These are phyloP conservation scores for Xylaria sp. DNA, from an alignment of 2,329 filamentous ascomycete genomes.

Conservation along the genomic window DNA sequence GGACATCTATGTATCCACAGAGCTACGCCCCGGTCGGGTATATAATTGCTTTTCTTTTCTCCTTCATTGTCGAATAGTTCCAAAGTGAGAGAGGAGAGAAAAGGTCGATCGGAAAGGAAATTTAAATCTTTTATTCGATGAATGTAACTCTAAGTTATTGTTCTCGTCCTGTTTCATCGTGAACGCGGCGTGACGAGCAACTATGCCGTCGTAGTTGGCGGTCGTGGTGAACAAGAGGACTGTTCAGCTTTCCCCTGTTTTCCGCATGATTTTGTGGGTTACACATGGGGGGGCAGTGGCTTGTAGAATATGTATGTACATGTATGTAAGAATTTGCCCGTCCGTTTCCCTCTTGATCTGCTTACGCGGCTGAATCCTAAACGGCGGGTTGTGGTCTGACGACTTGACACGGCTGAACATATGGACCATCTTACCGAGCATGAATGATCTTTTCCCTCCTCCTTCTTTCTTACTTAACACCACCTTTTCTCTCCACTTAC, in stretches of 20 bases:
- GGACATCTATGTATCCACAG: background rate
- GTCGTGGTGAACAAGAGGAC: slow-evolving; percentile 8
- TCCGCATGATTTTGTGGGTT: slow-evolving; percentile 20
- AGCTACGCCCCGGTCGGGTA: background rate
- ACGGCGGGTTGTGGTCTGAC: background rate
- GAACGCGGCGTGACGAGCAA: background rate
- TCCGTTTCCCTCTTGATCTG: background rate
- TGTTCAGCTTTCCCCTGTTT: slow-evolving; percentile 22
- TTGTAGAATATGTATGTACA: slow-evolving; percentile 4
- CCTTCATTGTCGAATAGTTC: background rate
- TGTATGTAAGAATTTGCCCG: background rate
- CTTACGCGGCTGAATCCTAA: background rate
- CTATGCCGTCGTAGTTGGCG: background rate
- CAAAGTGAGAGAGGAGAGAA: background rate
- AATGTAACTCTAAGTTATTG: slow-evolving; percentile 9
- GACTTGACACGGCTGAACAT: background rate
- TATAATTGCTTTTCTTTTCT: slow-evolving; percentile 3
- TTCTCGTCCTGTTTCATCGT: slow-evolving; percentile 7
- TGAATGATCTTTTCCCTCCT: background rate
- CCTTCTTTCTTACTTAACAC: background rate
- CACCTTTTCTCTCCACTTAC: background rate
- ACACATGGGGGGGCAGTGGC: slow-evolving; percentile 13
- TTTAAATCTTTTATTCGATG: slow-evolving; percentile 22
- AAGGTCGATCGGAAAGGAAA: slow-evolving; percentile 9
- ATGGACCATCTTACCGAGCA: slow-evolving; percentile 6